Conservation (phyloP, 306 rosid species). For the Citrullus colocynthis region DNA sequence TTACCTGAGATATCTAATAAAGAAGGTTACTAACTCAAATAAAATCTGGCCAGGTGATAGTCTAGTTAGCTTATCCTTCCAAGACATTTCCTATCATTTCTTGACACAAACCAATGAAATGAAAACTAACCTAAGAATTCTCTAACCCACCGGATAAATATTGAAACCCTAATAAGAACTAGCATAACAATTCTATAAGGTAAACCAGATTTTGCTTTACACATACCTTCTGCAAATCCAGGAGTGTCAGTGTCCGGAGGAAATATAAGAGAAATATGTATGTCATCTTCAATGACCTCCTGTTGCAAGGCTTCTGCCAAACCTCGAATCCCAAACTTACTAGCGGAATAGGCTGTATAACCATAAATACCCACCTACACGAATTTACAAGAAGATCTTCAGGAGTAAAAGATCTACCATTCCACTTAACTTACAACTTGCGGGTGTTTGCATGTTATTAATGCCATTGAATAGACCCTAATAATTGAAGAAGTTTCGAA, state of each 20-base stretch:
- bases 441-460: neutral
- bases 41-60: neutral
- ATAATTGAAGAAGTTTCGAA: neutral
- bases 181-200: neutral
- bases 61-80: neutral
- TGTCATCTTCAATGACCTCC: constrained; percentile 64
- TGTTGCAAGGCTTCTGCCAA: constrained; percentile 86
- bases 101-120: neutral
- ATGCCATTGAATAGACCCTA: neutral
- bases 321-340: constrained; percentile 85
- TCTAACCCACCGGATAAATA: neutral
- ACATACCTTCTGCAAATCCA: constrained; percentile 56
- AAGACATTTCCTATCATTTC: neutral
- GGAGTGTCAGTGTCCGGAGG: constrained; percentile 98
- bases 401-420: neutral
- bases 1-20: neutral
- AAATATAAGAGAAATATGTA: constrained; percentile 67
- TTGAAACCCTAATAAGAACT: neutral
- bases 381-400: neutral
- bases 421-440: neutral
- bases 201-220: constrained; percentile 1
- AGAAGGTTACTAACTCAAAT: neutral
- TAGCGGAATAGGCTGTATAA: constrained; percentile 79
- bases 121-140: neutral
- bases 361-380: constrained; percentile 80